A percentile compares a stretch with the other conserved stretches of the same genome.
phyloP scores from a whole-genome alignment of 2,329 filamentous ascomycete genomes.

The Intubia oerlemansii region DNA sequence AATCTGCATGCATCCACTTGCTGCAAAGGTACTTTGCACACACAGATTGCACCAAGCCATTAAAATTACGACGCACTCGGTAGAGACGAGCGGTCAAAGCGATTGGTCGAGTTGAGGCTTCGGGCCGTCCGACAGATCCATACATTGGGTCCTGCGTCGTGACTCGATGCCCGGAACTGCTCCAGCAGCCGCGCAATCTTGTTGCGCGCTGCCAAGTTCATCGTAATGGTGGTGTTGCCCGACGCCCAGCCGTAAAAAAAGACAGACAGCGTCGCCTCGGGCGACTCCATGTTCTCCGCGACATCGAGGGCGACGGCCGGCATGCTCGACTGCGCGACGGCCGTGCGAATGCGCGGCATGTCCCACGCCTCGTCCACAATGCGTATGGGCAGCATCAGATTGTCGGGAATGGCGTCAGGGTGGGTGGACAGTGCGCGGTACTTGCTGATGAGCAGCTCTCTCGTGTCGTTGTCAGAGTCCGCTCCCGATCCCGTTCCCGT shows the following conservation, averaged over 20 bases:
- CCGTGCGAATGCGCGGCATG: conserved; percentile 13
- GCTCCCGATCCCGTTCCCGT: too few species aligned
- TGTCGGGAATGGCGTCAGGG: conserved; percentile 12
- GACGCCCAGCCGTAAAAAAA: conserved; percentile 51
- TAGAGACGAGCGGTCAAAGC: too few species aligned
- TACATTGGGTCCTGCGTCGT: conserved; percentile 5
- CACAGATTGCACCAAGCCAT: too few species aligned
- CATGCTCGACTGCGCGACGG: not conserved
- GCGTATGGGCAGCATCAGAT: conserved; percentile 31
- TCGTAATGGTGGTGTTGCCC: conserved; percentile 44
- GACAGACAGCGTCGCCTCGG: conserved; percentile 37
- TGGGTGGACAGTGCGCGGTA: conserved; percentile 18
- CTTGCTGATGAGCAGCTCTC: conserved; percentile 10
- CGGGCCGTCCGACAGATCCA: conserved; percentile 6
- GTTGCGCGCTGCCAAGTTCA: conserved; percentile 45
- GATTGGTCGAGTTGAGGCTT: conserved; percentile 7
- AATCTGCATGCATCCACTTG: too few species aligned
- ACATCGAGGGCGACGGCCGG: conserved; percentile 23
- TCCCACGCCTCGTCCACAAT: conserved; percentile 27
- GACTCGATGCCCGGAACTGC: conserved; percentile 2
- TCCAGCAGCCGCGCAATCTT: conserved; percentile 22
- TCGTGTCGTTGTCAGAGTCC: not conserved
- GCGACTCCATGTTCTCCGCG: conserved; percentile 12
- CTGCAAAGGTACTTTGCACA: too few species aligned
- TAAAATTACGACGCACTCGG: too few species aligned